Conservation (phyloP, 169 alveolate species). For the Plasmodium malariae region DNA sequence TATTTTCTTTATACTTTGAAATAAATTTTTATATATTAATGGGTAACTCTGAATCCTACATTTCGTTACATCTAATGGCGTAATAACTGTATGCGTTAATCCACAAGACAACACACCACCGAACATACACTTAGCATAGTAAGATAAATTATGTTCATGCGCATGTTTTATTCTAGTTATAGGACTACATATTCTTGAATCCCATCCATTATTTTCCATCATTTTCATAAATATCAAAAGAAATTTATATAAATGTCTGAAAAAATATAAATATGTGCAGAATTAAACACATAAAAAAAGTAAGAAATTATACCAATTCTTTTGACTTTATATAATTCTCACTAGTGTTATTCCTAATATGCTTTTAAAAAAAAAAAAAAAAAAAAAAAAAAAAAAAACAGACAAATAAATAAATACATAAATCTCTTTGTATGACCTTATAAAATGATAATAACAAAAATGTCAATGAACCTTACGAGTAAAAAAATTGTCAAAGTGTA, state of each 20-base stretch:
- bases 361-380: not conserved
- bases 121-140: conserved; percentile 95
- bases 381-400: not conserved
- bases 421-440: no score
- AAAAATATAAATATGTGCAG: not conserved
- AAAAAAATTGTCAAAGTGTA: no score
- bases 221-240: conserved; percentile 15
- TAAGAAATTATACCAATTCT: no score
- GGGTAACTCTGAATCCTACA: conserved; percentile 97
- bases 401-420: no score
- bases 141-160: conserved; percentile 83
- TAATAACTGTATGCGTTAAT: conserved; percentile 96
- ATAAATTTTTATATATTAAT: conserved; percentile 87
- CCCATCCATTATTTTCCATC: conserved; percentile 74
- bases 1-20: conserved; percentile 85
- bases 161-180: conserved; percentile 81
- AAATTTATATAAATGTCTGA: not conserved
- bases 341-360: no score
- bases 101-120: conserved; percentile 98
- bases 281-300: no score
- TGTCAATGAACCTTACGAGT: no score
- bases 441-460: no score
- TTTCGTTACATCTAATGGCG: conserved; percentile 97
- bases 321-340: no score
- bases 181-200: conserved; percentile 79